Base-by-base conservation (phyloP, 2,329 filamentous ascomycete genomes). In the Penicillium sp. region DNA sequence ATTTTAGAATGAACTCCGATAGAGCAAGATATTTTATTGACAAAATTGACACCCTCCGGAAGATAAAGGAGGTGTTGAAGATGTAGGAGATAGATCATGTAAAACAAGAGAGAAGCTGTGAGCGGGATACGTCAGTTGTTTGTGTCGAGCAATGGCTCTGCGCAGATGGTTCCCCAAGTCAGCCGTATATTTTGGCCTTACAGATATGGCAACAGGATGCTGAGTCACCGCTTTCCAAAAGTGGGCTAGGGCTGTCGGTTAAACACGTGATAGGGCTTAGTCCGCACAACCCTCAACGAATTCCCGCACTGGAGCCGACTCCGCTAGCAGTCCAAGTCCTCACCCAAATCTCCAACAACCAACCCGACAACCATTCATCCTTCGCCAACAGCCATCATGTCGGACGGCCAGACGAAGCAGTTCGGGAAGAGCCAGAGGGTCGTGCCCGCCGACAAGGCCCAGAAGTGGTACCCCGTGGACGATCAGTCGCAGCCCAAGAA, bases 381-480 rank as follows among this genome's bases (percentile, higher is more conserved):
- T 74, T 75, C 72, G 71, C 65, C 68, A 71, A 67, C 65, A 70
- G 74, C 73, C 75, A 79, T 79, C 75, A 83, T 82, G 84, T 79
- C 79, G 77, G 79, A 77, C 69, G 74, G 71, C 70, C 82, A 84
- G 81, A 90, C 87, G 75, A 96, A 96, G 90, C 93, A 89, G 85
- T 97, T 96, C 85, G 91, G 91, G 83, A 94, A 94, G 86, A 90
- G 90, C 81, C 89, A 90, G 83, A 88, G 93, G 83, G 85, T 88
- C 79, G 88, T 97, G 79, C 91, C 84, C 79, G 83, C 84, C 76
- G 86, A 96, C 81, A 96, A 95, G 90, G 93, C 93, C 74, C 87
- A 90, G 85, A 97, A 97, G 84, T 99, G 93, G 91, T 99, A 99
- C 84, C 90, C 91, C 79, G 90, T 91, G 76, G 89, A 95, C 79